These are phyloP conservation scores for Magnusiomyces clavatus DNA, from an alignment of 1,139 yeast species.

Conservation along the genomic window DNA sequence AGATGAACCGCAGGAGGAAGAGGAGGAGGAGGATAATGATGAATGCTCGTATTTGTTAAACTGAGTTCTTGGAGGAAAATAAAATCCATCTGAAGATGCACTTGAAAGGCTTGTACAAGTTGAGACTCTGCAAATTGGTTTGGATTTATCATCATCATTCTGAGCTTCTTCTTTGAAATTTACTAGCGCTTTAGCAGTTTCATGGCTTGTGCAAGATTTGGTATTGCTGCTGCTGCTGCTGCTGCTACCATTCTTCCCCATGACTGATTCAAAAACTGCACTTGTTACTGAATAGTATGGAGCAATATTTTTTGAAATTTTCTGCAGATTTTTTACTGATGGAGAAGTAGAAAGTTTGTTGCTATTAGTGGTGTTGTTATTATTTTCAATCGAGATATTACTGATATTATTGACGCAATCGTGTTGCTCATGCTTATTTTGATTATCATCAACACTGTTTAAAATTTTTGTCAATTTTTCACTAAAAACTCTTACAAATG, in stretches of 20 bases:
- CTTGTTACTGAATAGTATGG: background rate
- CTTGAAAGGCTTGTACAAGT: background rate
- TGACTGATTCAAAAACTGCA: too few relatives aligned
- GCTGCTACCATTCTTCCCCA: too few relatives aligned
- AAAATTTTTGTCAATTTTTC: background rate
- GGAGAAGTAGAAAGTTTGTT: background rate
- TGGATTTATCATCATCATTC: too few relatives aligned
- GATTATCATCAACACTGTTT: background rate
- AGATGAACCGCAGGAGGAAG: too few relatives aligned
- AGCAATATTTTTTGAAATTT: background rate
- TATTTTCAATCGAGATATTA: background rate
- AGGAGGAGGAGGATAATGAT: too few relatives aligned
- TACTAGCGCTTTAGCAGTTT: too few relatives aligned
- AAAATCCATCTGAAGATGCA: conserved; percentile 14
- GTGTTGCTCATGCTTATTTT: background rate
- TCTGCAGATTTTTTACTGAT: too few relatives aligned
- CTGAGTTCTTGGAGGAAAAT: conserved; percentile 8
- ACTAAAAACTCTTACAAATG: background rate
- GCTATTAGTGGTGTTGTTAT: background rate
- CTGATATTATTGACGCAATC: background rate
- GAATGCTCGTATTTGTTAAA: too few relatives aligned
- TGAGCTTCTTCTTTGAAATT: too few relatives aligned
- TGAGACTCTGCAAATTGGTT: too few relatives aligned
- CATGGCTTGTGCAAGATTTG: too few relatives aligned
- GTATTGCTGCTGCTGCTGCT: too few relatives aligned